A percentile compares a stretch with the other conserved stretches of the same genome.
Conservation (phyloP, 2,329 filamentous ascomycete genomes). For the Helicocarpus griseus region DNA sequence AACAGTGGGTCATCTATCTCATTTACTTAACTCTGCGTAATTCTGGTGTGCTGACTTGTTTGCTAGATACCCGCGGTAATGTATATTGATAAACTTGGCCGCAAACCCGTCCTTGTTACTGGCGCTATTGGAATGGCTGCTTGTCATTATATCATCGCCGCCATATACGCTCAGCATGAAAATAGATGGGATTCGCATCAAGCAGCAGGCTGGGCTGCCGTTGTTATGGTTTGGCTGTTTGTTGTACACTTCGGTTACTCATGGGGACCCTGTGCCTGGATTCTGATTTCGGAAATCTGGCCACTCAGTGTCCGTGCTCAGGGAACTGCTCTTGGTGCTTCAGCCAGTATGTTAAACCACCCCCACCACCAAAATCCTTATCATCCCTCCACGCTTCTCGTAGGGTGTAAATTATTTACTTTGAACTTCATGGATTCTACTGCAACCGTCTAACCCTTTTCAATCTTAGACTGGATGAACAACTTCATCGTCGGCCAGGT, state of each 20-base stretch:
- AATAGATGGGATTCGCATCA: constrained; percentile 46
- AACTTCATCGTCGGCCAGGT: constrained; percentile 58
- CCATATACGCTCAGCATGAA: constrained; percentile 55
- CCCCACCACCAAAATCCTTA: too few species aligned
- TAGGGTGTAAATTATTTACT: too few species aligned
- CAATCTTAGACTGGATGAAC: constrained; percentile 45
- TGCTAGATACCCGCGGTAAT: constrained; percentile 23
- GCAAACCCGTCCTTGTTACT: constrained; percentile 22
- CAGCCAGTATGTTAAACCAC: constrained; percentile 42
- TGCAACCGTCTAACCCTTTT: not conserved
- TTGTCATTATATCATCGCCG: constrained; percentile 59
- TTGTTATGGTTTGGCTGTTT: constrained; percentile 52
- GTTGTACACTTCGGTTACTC: constrained; percentile 63
- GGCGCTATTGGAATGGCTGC: constrained; percentile 58
- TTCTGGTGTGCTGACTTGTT: too few species aligned
- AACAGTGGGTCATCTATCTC: constrained; percentile 6
- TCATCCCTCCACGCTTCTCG: too few species aligned
- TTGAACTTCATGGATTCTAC: too few species aligned
- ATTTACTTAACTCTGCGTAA: not conserved
- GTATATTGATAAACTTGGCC: constrained; percentile 24
- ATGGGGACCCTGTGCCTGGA: constrained; percentile 66
- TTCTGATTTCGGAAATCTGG: constrained; percentile 66
- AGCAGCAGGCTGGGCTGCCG: constrained; percentile 58
- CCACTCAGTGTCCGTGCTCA: constrained; percentile 60
- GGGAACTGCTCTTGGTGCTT: constrained; percentile 59